Conservation (phyloP, 805 yeast species). For the Ogataea ramenticola region DNA sequence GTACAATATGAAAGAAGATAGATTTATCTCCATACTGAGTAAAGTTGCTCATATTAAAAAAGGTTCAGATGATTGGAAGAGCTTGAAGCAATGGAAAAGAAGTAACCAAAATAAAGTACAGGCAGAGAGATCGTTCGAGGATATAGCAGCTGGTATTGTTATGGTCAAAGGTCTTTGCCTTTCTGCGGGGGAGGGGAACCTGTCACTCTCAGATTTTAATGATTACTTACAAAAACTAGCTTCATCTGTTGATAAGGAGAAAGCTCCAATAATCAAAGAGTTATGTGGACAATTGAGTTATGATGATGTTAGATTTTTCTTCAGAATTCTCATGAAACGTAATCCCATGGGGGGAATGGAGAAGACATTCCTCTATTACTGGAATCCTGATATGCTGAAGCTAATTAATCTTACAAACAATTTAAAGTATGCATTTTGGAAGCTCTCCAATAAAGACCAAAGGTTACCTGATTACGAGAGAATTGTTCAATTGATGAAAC, state of each 20-base stretch:
- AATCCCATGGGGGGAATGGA: slow-evolving; percentile 60
- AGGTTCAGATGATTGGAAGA: slow-evolving; percentile 52
- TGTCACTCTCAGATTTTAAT: slow-evolving; percentile 46
- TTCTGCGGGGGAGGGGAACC: slow-evolving; percentile 19
- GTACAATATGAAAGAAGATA: slow-evolving; percentile 58
- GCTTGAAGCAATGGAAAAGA: slow-evolving; percentile 40
- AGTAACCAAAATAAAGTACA: slow-evolving; percentile 26
- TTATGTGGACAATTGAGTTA: slow-evolving; percentile 46
- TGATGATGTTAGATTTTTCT: slow-evolving; percentile 59
- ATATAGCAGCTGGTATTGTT: slow-evolving; percentile 41
- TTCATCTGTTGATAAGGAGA: slow-evolving; percentile 5
- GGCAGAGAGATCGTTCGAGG: slow-evolving; percentile 39
- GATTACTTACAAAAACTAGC: slow-evolving; percentile 35
- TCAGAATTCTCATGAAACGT: slow-evolving; percentile 56
- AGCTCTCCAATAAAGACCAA: slow-evolving; percentile 40
- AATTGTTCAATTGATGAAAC: slow-evolving; percentile 36
- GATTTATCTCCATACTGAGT: slow-evolving; percentile 44
- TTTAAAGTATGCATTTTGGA: slow-evolving; percentile 52
- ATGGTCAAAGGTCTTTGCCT: slow-evolving; percentile 27
- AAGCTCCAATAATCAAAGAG: slow-evolving; percentile 38
- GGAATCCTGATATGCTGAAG: slow-evolving; percentile 76
- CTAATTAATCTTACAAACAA: slow-evolving; percentile 61
- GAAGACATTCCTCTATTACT: slow-evolving; percentile 43
- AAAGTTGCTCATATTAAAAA: slow-evolving; percentile 51
- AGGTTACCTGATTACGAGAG: slow-evolving; percentile 31